phyloP scores from a whole-genome alignment of 179 eudicot genomes.

The Spergularia azorica region DNA sequence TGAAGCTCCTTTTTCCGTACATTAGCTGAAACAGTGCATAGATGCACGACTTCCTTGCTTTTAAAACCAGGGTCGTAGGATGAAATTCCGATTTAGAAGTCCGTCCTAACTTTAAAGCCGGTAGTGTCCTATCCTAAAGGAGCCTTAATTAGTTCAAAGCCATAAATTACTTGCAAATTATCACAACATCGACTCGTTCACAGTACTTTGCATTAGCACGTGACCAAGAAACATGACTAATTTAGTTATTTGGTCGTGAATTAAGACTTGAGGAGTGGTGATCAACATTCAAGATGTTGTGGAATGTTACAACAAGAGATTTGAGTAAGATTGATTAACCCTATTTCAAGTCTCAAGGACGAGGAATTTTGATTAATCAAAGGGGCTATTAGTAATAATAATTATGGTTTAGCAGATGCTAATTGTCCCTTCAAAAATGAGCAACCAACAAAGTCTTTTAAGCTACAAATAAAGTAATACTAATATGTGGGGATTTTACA shows the following conservation, averaged over 20 bases:
- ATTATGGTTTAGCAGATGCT: neutral
- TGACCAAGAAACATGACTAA: too few relatives aligned
- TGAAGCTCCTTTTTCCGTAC: too few relatives aligned
- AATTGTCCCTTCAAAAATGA: constrained; percentile 1
- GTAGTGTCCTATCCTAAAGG: too few relatives aligned
- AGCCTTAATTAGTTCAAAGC: too few relatives aligned
- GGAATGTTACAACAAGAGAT: neutral
- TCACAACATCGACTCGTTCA: too few relatives aligned
- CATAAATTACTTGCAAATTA: too few relatives aligned
- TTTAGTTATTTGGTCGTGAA: neutral
- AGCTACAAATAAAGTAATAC: neutral
- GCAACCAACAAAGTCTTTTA: neutral
- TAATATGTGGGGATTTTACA: neutral
- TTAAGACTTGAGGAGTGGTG: neutral
- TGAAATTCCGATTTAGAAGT: too few relatives aligned
- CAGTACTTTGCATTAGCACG: too few relatives aligned
- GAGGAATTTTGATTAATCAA: neutral
- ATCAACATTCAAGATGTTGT: neutral
- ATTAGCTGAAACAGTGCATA: too few relatives aligned
- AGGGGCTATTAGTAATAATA: neutral
- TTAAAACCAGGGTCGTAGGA: too few relatives aligned
- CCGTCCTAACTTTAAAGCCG: too few relatives aligned
- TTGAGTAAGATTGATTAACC: neutral
- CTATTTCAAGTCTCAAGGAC: neutral
- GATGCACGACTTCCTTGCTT: too few relatives aligned